Conservation (phyloP, 805 yeast genomes). For the Ascoidea rubescens region DNA sequence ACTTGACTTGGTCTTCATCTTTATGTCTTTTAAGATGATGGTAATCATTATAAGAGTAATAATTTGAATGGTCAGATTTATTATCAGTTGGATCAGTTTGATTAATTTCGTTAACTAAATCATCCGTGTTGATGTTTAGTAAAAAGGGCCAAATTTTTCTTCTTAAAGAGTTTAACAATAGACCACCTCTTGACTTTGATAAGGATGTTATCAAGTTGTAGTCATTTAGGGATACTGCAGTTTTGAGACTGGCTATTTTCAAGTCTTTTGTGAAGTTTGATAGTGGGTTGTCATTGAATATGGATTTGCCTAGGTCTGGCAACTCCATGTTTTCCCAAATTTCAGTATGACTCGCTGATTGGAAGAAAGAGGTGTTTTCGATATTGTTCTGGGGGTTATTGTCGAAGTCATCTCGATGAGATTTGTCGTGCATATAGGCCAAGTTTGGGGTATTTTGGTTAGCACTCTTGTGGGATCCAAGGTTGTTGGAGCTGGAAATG, state of each 20-base stretch:
- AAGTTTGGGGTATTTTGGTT: no score
- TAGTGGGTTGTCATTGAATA: conserved; percentile 29
- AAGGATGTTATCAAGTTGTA: conserved; percentile 18
- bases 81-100: no score
- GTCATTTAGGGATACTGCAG: conserved; percentile 22
- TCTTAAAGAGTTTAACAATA: conserved; percentile 28
- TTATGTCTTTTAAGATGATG: conserved; percentile 26
- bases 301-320: conserved; percentile 29
- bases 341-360: not conserved
- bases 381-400: no score
- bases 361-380: not conserved
- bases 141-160: conserved; percentile 37
- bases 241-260: conserved; percentile 15
- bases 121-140: conserved; percentile 17
- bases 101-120: not conserved
- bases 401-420: no score
- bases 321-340: conserved; percentile 38
- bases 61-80: not conserved
- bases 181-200: conserved; percentile 33
- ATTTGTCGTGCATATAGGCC: no score
- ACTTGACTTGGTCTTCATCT: conserved; percentile 67
- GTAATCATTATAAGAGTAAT: not conserved
- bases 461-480: no score
- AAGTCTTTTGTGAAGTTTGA: conserved; percentile 23
- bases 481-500: no score